Conservation (phyloP, 768 basidiomycete species). For the Pleurotus platypus region DNA sequence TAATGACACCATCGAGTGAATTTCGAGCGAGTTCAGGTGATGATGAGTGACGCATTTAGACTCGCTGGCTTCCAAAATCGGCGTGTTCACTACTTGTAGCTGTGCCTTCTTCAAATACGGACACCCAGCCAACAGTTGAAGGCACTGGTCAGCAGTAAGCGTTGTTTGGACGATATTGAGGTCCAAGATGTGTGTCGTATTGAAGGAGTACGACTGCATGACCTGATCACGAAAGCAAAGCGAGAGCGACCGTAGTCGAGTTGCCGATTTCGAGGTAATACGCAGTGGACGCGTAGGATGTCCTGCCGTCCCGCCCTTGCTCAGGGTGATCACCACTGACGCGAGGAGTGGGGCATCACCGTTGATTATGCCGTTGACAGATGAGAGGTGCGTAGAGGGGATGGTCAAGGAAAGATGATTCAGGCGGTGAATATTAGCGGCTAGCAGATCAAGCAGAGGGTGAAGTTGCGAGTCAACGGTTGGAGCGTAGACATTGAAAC, state of each 20-base stretch:
- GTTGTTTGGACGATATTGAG: constrained; percentile 1
- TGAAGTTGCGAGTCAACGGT: constrained; percentile 16
- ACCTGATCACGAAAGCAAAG: neutral
- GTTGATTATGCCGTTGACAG: constrained; percentile 10
- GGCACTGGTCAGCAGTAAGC: constrained; percentile 4
- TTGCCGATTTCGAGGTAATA: neutral
- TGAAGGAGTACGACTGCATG: neutral
- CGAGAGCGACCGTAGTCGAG: neutral
- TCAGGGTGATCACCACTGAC: constrained; percentile 12
- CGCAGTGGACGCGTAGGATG: neutral
- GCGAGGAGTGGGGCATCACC: constrained; percentile 13
- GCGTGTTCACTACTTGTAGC: constrained; percentile 1
- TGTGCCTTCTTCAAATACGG: neutral
- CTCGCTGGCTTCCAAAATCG: neutral
- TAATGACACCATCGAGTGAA: neutral
- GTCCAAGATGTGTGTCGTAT: constrained; percentile 1
- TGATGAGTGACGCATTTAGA: neutral
- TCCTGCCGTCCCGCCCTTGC: neutral
- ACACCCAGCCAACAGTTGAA: neutral
- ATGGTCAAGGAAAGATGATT: constrained; percentile 16
- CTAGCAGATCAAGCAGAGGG: constrained; percentile 10
- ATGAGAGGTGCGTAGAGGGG: constrained; percentile 1
- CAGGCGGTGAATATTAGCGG: constrained; percentile 12
- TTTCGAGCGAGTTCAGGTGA: constrained; percentile 2
- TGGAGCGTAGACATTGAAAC: constrained; percentile 12